phyloP scores from a whole-genome alignment of 2,329 filamentous ascomycete species.

The Paracamarosporium sp. region DNA sequence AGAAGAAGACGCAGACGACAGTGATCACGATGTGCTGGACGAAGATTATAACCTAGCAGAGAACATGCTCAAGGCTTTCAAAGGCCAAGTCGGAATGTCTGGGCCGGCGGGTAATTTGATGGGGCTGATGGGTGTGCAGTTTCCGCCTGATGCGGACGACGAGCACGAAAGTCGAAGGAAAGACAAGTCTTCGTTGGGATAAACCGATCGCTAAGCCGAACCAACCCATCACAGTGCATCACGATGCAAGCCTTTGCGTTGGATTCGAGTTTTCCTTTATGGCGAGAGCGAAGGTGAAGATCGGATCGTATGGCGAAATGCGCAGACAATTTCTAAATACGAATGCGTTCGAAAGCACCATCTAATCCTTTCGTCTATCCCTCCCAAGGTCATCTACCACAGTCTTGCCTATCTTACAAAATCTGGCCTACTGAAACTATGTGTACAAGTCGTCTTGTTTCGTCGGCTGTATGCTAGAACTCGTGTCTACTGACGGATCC shows the following conservation, averaged over 20 bases:
- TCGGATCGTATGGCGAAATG: background rate
- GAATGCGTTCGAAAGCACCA: too few relatives aligned
- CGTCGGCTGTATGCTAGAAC: background rate
- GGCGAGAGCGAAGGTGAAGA: background rate
- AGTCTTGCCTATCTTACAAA: background rate
- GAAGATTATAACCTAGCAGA: slow-evolving; percentile 87
- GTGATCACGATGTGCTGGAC: slow-evolving; percentile 63
- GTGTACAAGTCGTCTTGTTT: background rate
- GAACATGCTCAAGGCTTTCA: slow-evolving; percentile 92
- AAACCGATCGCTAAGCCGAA: background rate
- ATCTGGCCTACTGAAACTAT: background rate
- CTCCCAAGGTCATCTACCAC: background rate
- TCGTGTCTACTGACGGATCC: too few relatives aligned
- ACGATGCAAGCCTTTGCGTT: background rate
- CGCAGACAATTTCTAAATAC: too few relatives aligned
- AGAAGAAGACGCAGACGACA: slow-evolving; percentile 52
- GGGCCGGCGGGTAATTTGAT: slow-evolving; percentile 90
- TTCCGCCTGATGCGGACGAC: slow-evolving; percentile 80
- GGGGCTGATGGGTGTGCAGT: slow-evolving; percentile 79
- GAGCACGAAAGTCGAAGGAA: slow-evolving; percentile 22
- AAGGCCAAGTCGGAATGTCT: slow-evolving; percentile 82
- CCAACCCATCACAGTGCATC: too few relatives aligned
- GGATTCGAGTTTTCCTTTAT: background rate
- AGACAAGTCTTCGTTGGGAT: slow-evolving; percentile 7
- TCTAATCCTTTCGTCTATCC: background rate